A percentile compares a stretch with the other conserved stretches of the same genome.
phyloP scores from a whole-genome alignment of 495 filamentous ascomycete genomes.

The Aspergillus ellipticus region DNA sequence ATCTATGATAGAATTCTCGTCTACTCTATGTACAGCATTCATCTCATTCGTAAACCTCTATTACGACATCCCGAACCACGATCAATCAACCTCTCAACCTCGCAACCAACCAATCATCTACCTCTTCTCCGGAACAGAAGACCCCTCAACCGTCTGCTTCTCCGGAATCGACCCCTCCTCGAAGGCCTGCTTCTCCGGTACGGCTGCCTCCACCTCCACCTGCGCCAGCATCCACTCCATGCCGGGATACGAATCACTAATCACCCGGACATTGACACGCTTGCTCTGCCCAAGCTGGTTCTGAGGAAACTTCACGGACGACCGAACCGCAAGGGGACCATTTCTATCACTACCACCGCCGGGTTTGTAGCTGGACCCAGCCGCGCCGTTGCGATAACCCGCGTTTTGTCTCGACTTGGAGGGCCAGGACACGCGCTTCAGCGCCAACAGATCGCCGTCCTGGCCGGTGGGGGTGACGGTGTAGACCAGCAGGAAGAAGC shows the following conservation, averaged over 20 bases:
- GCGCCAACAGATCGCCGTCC: slow-evolving; percentile 71
- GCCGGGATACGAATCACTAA: slow-evolving; percentile 84
- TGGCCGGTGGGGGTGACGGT: slow-evolving; percentile 46
- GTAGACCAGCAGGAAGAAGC: slow-evolving; percentile 77
- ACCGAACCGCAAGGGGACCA: slow-evolving; percentile 25
- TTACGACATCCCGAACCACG: neutral
- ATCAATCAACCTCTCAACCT: neutral
- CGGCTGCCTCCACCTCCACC: slow-evolving; percentile 24
- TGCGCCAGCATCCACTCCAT: slow-evolving; percentile 60
- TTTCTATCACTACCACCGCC: neutral
- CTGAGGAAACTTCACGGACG: slow-evolving; percentile 59
- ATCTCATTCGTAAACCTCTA: no score
- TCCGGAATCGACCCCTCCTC: slow-evolving; percentile 13
- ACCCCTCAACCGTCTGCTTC: slow-evolving; percentile 22
- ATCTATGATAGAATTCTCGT: no score
- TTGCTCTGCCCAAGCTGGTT: slow-evolving; percentile 21
- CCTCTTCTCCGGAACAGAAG: neutral
- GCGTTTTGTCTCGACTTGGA: slow-evolving; percentile 25
- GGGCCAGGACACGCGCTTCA: slow-evolving; percentile 82
- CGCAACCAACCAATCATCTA: no score
- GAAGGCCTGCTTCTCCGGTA: slow-evolving; percentile 20
- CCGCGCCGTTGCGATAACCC: slow-evolving; percentile 18
- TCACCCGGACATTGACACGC: slow-evolving; percentile 62
- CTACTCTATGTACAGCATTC: no score
- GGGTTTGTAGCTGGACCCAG: slow-evolving; percentile 26